Evolutionary conservation across 768 basidiomycete species (phyloP).

Genomic region (Phylloporus sp.): DNA sequence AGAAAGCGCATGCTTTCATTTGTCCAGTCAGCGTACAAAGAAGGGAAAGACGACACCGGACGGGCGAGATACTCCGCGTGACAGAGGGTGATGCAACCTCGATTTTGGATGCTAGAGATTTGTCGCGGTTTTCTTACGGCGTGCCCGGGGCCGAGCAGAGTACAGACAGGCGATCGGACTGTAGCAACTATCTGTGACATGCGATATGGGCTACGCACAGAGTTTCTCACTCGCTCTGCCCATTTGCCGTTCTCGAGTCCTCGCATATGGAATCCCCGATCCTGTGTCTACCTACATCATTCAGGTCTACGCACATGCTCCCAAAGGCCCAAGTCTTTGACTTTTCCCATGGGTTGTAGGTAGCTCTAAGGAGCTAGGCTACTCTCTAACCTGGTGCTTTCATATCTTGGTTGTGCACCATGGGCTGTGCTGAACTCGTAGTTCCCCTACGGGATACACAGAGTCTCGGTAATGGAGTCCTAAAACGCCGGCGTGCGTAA

Average conservation of each 20-base stretch:
- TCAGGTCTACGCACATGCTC: constrained; percentile 41
- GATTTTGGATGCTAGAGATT: constrained; percentile 40
- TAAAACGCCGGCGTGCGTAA: constrained; percentile 51
- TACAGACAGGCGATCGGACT: constrained; percentile 31
- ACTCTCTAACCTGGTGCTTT: constrained; percentile 51
- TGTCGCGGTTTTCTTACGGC: constrained; percentile 41
- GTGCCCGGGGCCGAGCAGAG: constrained; percentile 36
- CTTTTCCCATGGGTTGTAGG: constrained; percentile 32
- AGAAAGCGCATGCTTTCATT: constrained; percentile 27
- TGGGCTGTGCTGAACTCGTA: constrained; percentile 36
- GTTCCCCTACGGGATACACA: constrained; percentile 13
- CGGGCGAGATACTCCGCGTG: constrained; percentile 37
- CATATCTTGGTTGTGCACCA: constrained; percentile 48
- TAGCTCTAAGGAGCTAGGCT: constrained; percentile 7
- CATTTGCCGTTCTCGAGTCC: constrained; percentile 27
- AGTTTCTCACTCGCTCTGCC: constrained; percentile 24
- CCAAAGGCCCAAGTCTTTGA: constrained; percentile 40
- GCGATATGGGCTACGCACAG: constrained; percentile 35
- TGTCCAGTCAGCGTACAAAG: constrained; percentile 19
- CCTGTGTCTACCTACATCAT: constrained; percentile 22
- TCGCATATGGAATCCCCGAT: constrained; percentile 4
- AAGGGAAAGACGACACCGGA: constrained; percentile 50
- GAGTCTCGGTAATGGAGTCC: constrained; percentile 36
- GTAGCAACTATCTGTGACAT: constrained; percentile 2
- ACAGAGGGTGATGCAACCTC: constrained; percentile 4